phyloP scores from a whole-genome alignment of 148 eudicot species.

The Camellia lanceoleosa region DNA sequence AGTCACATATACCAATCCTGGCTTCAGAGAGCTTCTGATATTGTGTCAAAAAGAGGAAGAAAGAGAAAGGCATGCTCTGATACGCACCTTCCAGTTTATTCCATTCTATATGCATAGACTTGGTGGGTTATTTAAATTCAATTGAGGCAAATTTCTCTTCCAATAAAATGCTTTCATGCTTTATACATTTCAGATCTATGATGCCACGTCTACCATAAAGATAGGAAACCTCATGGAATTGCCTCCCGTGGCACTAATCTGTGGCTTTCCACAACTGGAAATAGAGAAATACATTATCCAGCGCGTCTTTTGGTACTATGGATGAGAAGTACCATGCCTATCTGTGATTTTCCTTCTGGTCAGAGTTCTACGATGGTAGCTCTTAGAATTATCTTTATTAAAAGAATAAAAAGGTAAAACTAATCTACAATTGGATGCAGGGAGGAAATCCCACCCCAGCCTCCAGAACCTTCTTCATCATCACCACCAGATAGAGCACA shows the following conservation, averaged over 20 bases:
- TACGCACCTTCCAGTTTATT: too few species aligned
- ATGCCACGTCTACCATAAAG: slow-evolving; percentile 19
- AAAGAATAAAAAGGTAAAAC: too few species aligned
- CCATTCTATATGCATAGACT: too few species aligned
- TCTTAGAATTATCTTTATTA: background rate
- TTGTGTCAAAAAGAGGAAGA: too few species aligned
- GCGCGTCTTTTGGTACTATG: slow-evolving; percentile 55
- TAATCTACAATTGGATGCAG: too few species aligned
- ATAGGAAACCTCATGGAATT: slow-evolving; percentile 48
- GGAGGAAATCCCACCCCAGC: too few species aligned
- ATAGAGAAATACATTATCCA: slow-evolving; percentile 53
- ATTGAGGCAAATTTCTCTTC: background rate
- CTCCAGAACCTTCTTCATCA: too few species aligned
- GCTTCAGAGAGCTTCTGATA: too few species aligned
- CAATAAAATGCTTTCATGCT: background rate
- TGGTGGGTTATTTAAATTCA: too few species aligned
- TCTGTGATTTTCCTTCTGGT: slow-evolving; percentile 70
- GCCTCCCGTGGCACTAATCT: slow-evolving; percentile 62
- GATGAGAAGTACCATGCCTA: slow-evolving; percentile 49
- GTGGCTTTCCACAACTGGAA: slow-evolving; percentile 36
- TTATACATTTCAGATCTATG: slow-evolving; percentile 33
- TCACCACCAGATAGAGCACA: too few species aligned
- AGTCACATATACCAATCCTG: too few species aligned
- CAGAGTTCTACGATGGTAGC: slow-evolving; percentile 18
- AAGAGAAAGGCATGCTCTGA: too few species aligned